Percentiles rank a stretch among this genome's conserved stretches.
phyloP scores from a whole-genome alignment of 208 protist species.

The Crithidia fasciculata region DNA sequence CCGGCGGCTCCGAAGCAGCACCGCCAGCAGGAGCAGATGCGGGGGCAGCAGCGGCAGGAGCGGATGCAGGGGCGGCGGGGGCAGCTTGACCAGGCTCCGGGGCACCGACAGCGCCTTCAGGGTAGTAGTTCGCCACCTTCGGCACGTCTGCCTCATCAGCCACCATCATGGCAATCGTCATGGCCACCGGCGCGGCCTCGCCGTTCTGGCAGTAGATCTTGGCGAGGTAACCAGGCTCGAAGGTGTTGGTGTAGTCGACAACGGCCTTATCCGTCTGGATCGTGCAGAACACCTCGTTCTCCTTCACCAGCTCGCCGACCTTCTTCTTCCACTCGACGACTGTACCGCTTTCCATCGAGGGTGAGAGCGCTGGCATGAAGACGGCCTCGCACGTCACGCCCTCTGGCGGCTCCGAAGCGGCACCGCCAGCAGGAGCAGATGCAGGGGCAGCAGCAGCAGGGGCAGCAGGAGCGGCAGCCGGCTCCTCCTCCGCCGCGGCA shows the following conservation, averaged over 20 bases:
- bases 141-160: constrained; percentile 80
- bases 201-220: constrained; percentile 93
- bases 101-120: constrained; percentile 6
- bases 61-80: not conserved
- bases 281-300: constrained; percentile 93
- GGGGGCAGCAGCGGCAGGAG: constrained; percentile 10
- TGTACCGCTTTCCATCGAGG: constrained; percentile 73
- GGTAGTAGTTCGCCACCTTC: constrained; percentile 55
- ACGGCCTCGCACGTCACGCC: constrained; percentile 65
- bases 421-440: not conserved
- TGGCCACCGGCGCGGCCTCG: constrained; percentile 71
- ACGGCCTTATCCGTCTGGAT: constrained; percentile 98
- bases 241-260: constrained; percentile 95
- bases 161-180: constrained; percentile 91
- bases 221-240: constrained; percentile 94
- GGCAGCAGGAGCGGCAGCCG: not conserved
- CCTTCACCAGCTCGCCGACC: constrained; percentile 91
- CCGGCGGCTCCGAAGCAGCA: constrained; percentile 15
- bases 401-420: constrained; percentile 11
- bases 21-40: not conserved
- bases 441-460: constrained; percentile 10
- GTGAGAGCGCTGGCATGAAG: constrained; percentile 89
- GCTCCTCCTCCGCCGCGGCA: not conserved
- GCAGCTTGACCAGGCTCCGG: not conserved
- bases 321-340: constrained; percentile 93